These are phyloP conservation scores for Luffa acutangula DNA, from an alignment of 306 rosid genomes.

Conservation along the genomic window DNA sequence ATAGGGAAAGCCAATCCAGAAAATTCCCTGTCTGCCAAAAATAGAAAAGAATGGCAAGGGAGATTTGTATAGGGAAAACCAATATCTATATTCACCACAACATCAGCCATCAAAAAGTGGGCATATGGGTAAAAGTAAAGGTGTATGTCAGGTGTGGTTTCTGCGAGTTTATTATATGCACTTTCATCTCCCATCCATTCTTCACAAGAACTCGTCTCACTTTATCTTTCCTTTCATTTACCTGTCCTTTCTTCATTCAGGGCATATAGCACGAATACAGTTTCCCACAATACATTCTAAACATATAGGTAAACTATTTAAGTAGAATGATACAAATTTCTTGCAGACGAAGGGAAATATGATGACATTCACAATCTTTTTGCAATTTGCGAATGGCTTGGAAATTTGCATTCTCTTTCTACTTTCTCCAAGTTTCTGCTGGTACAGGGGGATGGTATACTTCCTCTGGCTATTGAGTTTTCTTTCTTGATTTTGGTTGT, in stretches of 20 bases:
- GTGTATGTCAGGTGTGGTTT: neutral
- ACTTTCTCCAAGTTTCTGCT: neutral
- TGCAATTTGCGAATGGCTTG: neutral
- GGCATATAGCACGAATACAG: neutral
- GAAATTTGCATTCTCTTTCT: neutral
- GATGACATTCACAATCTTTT: neutral
- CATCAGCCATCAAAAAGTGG: neutral
- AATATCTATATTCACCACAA: neutral
- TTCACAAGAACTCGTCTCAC: neutral
- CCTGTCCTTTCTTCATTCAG: neutral
- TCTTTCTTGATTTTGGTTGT: neutral
- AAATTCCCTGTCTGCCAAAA: neutral
- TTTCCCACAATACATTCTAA: neutral
- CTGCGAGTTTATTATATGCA: neutral
- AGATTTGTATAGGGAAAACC: neutral
- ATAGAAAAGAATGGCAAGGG: neutral
- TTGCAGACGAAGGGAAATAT: neutral
- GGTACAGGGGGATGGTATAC: neutral
- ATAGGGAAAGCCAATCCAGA: too few relatives aligned
- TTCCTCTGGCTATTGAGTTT: neutral
- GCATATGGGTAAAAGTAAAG: neutral
- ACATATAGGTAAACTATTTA: neutral
- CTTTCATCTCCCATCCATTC: neutral
- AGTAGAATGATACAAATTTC: neutral
- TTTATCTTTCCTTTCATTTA: neutral